A percentile compares a stretch with the other conserved stretches of the same genome.
These are phyloP conservation scores for Teratosphaeria destructans DNA, from an alignment of 2,329 filamentous ascomycete genomes.

Conservation along the genomic window DNA sequence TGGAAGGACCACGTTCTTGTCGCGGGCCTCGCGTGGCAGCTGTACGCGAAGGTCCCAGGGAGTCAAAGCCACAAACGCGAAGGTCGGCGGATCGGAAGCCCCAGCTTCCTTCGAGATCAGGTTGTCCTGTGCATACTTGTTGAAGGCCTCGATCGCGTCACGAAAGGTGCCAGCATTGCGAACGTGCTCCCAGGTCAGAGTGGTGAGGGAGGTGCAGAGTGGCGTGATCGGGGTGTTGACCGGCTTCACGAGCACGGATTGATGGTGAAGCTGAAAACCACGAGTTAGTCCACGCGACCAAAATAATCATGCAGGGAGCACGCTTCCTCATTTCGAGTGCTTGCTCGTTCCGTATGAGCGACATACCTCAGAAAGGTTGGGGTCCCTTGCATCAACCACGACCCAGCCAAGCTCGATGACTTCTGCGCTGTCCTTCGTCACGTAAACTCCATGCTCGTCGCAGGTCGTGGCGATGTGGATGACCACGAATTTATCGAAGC, in stretches of 20 bases:
- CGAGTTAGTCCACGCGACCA: neutral
- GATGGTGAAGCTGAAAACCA: conserved; percentile 65
- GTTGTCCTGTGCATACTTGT: conserved; percentile 86
- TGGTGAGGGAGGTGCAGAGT: conserved; percentile 94
- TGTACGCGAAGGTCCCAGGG: conserved; percentile 98
- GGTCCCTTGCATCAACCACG: conserved; percentile 37
- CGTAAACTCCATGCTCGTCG: conserved; percentile 97
- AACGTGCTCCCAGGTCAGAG: conserved; percentile 97
- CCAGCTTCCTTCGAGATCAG: conserved; percentile 72
- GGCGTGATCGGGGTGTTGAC: conserved; percentile 98
- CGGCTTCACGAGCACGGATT: conserved; percentile 94
- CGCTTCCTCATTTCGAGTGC: neutral
- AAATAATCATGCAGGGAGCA: neutral
- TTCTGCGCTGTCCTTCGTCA: conserved; percentile 97
- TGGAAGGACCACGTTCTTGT: conserved; percentile 94
- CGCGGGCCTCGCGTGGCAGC: conserved; percentile 90
- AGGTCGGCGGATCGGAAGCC: conserved; percentile 46
- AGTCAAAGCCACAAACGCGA: conserved; percentile 96
- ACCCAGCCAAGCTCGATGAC: conserved; percentile 99
- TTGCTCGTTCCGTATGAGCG: neutral
- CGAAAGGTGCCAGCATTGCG: conserved; percentile 94
- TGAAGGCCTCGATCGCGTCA: conserved; percentile 91
- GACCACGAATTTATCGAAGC: conserved; percentile 85
- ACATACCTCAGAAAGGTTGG: conserved; percentile 23
- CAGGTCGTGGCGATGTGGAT: conserved; percentile 98